Evolutionary conservation across 495 filamentous ascomycete genomes (phyloP).

Genomic region (Podospora pseudocomata): DNA sequence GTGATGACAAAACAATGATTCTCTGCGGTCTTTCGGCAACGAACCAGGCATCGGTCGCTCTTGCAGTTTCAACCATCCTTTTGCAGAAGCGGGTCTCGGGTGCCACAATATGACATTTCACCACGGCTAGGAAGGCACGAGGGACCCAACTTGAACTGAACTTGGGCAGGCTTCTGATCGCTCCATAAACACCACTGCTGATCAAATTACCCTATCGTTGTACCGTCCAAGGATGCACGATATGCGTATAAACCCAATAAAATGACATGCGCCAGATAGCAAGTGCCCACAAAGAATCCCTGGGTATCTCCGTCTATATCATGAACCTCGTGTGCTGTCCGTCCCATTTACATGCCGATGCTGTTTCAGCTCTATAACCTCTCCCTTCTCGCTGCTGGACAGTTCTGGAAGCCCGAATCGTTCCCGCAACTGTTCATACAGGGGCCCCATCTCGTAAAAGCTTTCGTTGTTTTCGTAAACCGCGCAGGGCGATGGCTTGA

Average conservation of each 20-base stretch:
- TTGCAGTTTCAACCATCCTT: not conserved
- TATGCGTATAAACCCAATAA: not conserved
- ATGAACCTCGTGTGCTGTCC: conserved; percentile 11
- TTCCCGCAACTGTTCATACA: conserved; percentile 36
- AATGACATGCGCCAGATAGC: not conserved
- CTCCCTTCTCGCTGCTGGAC: conserved; percentile 8
- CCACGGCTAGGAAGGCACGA: not conserved
- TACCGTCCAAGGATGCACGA: not conserved
- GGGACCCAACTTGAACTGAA: not conserved
- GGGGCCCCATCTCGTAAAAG: conserved; percentile 47
- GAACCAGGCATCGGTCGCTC: no score
- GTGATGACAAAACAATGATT: no score
- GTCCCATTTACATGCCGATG: conserved; percentile 6
- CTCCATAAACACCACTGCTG: not conserved
- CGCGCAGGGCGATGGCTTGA: conserved; percentile 61
- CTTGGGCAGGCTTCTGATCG: not conserved
- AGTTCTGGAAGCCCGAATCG: conserved; percentile 37
- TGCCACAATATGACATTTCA: not conserved
- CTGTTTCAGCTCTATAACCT: conserved; percentile 11
- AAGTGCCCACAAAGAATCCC: not conserved
- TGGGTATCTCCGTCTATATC: conserved; percentile 19
- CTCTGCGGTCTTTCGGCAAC: no score
- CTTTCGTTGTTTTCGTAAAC: conserved; percentile 46
- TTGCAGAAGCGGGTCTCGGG: not conserved
- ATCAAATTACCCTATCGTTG: not conserved